Conservation (phyloP, 2,329 filamentous ascomycete genomes). For the Aspergillus viridinutans region DNA sequence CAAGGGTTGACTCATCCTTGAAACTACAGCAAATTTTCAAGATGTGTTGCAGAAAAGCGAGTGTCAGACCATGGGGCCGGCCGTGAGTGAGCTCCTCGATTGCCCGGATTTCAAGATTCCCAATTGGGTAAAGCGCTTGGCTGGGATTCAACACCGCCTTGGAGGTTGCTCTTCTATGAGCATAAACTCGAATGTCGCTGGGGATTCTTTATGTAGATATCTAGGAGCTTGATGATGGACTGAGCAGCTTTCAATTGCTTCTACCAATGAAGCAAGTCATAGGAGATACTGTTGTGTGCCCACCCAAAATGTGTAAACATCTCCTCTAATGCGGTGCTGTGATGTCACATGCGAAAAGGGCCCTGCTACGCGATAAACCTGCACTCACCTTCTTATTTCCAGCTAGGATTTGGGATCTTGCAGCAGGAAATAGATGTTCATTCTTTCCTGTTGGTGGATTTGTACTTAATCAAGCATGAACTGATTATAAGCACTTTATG, state of each 20-base stretch:
- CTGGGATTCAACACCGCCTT: constrained; percentile 7
- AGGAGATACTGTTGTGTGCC: not conserved
- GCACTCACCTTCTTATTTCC: not conserved
- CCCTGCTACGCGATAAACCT: not conserved
- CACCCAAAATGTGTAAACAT: not conserved
- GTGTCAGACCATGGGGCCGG: constrained; percentile 2
- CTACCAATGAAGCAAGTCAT: not conserved
- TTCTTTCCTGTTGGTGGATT: not conserved
- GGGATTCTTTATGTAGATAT: not conserved
- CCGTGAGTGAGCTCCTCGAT: constrained; percentile 9
- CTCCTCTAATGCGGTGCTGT: not conserved
- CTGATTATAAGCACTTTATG: not conserved
- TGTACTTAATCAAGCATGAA: not conserved
- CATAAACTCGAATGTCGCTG: not conserved
- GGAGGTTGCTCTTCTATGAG: not conserved
- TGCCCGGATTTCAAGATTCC: constrained; percentile 13
- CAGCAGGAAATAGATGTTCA: not conserved
- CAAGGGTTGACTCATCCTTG: constrained; percentile 35
- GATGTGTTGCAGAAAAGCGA: constrained; percentile 4
- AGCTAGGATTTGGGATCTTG: not conserved
- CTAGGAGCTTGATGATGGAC: not conserved
- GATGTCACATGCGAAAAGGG: not conserved
- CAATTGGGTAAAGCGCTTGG: constrained; percentile 16
- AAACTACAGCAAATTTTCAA: constrained; percentile 11
- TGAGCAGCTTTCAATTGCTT: not conserved